These are phyloP conservation scores for Pseudohyphozyma bogoriensis DNA, from an alignment of 768 basidiomycete species.

Conservation along the genomic window DNA sequence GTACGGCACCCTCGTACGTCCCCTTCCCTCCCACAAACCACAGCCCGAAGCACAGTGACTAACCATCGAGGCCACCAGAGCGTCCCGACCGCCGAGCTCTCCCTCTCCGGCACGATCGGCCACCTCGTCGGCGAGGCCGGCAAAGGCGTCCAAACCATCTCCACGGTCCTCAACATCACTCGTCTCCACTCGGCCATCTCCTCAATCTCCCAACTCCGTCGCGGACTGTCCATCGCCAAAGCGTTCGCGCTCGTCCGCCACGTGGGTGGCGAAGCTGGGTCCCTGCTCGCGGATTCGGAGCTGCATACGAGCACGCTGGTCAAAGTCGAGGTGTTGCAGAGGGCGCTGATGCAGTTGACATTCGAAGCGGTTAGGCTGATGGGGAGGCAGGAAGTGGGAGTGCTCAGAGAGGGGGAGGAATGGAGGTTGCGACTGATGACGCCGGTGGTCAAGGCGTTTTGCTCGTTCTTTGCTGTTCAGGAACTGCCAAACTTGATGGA, in stretches of 20 bases:
- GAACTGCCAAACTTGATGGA: slow-evolving; percentile 69
- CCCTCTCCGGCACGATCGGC: slow-evolving; percentile 50
- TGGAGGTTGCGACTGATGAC: slow-evolving; percentile 54
- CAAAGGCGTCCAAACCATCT: slow-evolving; percentile 52
- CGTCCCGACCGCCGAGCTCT: slow-evolving; percentile 66
- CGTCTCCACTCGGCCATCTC: slow-evolving; percentile 56
- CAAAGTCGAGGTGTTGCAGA: slow-evolving; percentile 52
- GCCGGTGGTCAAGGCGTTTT: slow-evolving; percentile 59
- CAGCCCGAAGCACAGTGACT: background rate
- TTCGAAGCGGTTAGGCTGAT: slow-evolving; percentile 54
- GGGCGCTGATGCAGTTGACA: slow-evolving; percentile 54
- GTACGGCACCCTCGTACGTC: slow-evolving; percentile 48
- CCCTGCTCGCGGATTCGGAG: slow-evolving; percentile 48
- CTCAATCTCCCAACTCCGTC: slow-evolving; percentile 51
- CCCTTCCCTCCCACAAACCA: background rate
- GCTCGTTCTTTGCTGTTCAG: slow-evolving; percentile 52
- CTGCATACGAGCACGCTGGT: slow-evolving; percentile 60
- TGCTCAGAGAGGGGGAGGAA: slow-evolving; percentile 43
- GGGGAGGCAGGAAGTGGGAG: slow-evolving; percentile 53
- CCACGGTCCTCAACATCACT: slow-evolving; percentile 66
- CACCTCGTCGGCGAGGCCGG: slow-evolving; percentile 50
- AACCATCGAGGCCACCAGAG: slow-evolving; percentile 37
- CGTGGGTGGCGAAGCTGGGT: slow-evolving; percentile 39
- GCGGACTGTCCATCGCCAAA: slow-evolving; percentile 55
- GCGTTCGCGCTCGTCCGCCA: slow-evolving; percentile 54